phyloP scores from a whole-genome alignment of 129 eudicot species.

The Flaveria robusta region DNA sequence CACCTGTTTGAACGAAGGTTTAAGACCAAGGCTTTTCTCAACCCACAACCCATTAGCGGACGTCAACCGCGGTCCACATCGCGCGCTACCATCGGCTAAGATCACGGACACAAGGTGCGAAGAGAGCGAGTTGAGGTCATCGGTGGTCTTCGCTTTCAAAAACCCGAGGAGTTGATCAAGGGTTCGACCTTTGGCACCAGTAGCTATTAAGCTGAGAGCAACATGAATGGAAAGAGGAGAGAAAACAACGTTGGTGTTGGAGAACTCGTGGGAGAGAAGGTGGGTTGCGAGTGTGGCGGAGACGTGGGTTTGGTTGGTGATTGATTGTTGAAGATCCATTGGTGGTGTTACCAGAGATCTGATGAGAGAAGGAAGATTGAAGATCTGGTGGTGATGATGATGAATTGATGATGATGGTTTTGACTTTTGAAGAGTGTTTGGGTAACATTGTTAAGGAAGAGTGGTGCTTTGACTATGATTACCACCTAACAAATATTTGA shows the following conservation, averaged over 20 bases:
- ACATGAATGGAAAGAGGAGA: constrained; percentile 1
- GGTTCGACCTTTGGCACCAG: not conserved
- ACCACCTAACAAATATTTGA: too few species aligned
- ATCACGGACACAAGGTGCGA: constrained; percentile 2
- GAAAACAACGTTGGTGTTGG: constrained; percentile 2
- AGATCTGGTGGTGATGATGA: not conserved
- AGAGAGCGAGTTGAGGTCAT: constrained; percentile 5
- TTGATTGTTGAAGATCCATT: not conserved
- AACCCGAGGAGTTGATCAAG: not conserved
- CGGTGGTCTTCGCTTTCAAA: not conserved
- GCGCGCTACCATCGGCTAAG: not conserved
- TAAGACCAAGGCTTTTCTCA: not conserved
- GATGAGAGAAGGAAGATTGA: too few species aligned
- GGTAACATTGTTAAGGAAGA: constrained; percentile 17
- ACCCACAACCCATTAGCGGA: constrained; percentile 7
- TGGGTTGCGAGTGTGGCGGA: not conserved
- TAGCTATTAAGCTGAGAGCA: not conserved
- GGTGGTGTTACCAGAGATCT: not conserved
- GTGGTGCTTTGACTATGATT: not conserved
- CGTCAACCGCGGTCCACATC: not conserved
- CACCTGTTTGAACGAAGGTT: not conserved
- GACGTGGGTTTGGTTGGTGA: constrained; percentile 5
- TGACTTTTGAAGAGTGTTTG: not conserved
- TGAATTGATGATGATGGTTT: too few species aligned
- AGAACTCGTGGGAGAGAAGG: not conserved